phyloP scores from a whole-genome alignment of 2,329 filamentous ascomycete genomes.

The Beauveria medogensis region DNA sequence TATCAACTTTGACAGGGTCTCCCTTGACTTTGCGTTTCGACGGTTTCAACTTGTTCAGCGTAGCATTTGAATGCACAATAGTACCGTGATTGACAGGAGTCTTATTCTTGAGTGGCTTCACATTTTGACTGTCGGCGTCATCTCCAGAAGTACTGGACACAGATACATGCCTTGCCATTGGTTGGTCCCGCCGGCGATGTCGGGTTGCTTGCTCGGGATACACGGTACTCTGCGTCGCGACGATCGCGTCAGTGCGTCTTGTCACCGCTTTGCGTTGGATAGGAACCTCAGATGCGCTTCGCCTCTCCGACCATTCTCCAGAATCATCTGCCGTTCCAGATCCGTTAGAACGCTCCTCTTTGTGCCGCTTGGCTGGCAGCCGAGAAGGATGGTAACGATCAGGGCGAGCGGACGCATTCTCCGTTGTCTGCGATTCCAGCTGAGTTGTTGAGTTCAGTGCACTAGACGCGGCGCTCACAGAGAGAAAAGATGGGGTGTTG shows the following conservation, averaged over 20 bases:
- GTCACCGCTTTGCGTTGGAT: slow-evolving; percentile 14
- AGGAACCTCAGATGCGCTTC: neutral
- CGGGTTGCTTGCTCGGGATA: slow-evolving; percentile 14
- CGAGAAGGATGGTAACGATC: neutral
- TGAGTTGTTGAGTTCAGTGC: slow-evolving; percentile 33
- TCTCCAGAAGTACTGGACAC: slow-evolving; percentile 18
- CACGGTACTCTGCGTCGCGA: slow-evolving; percentile 11
- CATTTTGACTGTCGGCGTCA: slow-evolving; percentile 7
- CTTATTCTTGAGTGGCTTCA: slow-evolving; percentile 5
- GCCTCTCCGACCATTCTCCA: slow-evolving; percentile 5
- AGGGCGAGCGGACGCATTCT: neutral
- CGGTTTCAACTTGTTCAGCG: neutral
- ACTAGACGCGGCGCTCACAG: slow-evolving; percentile 49
- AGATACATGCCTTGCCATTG: slow-evolving; percentile 3
- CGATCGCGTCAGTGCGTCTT: slow-evolving; percentile 11
- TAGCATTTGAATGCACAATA: neutral
- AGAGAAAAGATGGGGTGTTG: slow-evolving; percentile 37
- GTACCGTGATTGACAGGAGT: neutral
- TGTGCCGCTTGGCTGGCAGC: slow-evolving; percentile 1
- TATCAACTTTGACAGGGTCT: slow-evolving; percentile 30
- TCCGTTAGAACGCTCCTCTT: slow-evolving; percentile 13
- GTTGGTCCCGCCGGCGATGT: slow-evolving; percentile 16
- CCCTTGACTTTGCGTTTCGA: slow-evolving; percentile 26
- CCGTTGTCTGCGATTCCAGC: neutral
- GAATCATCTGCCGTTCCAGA: slow-evolving; percentile 16